Evolutionary conservation across 768 basidiomycete genomes (phyloP), one percentile per base, ranked within the genome.

Genomic region (Astraeus odoratus): DNA sequence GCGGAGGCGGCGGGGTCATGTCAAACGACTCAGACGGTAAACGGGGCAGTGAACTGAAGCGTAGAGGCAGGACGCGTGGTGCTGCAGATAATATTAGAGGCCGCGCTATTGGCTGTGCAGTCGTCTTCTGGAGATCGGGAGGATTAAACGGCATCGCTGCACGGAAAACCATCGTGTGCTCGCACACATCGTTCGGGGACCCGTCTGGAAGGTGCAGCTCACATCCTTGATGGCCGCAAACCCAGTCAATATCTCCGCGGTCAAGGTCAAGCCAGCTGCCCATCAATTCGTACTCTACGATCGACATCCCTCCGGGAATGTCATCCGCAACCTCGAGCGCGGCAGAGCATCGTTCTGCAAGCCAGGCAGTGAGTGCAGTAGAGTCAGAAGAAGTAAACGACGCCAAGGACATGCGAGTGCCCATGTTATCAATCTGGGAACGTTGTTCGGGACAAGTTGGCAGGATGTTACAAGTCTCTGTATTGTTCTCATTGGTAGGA

Each of bases 211-310:
- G 68, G 64, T 49, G 75, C 41, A 57, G 43, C 15, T 48, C 51
- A 38, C 63, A 65, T 31, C 56, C 55, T 37, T 44, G 53, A 24
- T 59, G 43, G 18, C 63, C 65, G 44, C 63, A 65, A 16, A 43
- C 42, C 64, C 58, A 60, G 33, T 50, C 60, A 15, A 44, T 50
- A 27, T 53, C 51, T n/a, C 46, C 38, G 10, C 39, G 49, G 36
- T 48, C 43, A 16, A 56, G 47, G 49, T 65, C 61, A 22, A 66
- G 60, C 76, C 75, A 76, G 47, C 76, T 76, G 2, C 75, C 76
- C 42, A 51, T 56, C 27, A 62, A 58, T 48, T 77, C 76, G 46
- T 77, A 75, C 31, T 75, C 69, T 39, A 68, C 72, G 30, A 75
- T 50, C n/a, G 66, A 62, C 59, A 76, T 68, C 39, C 61, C 60